Evolutionary conservation across 2,329 filamentous ascomycete genomes (phyloP), one percentile per base, ranked within the genome.

Genomic region (Pyrenophora graminea): DNA sequence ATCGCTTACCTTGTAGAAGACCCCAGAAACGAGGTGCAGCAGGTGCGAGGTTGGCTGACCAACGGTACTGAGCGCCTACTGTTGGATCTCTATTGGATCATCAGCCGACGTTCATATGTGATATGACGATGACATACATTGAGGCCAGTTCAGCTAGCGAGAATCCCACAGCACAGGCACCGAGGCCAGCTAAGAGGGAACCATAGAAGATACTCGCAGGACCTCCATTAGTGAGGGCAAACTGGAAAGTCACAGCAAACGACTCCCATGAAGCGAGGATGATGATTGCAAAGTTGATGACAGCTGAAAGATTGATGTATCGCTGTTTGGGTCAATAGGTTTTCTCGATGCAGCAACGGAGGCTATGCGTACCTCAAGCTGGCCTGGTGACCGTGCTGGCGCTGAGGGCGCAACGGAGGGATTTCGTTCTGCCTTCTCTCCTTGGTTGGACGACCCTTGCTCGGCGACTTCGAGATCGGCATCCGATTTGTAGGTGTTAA

Each of bases 51-150:
- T 58, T 64, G 4, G 62, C 65, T 6, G 66, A 64, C 67, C 67
- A 71, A 2, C 65, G 61, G 40, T 71, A 71, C 40, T 71, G 67
- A 2, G 68, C 68, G 25, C 68, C 68, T 19, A 69, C 66, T 2
- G 64, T 68, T 8, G 68, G 67, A 43, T 66, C 64, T 27, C 66
- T 70, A 25, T 25, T n/a, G 2, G 3, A 30, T 0, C 5, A 25
- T 55, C 13, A 50, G 42, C 31, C 6, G 39, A 18, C 30, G 10
- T 10, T 15, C 9, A 12, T 19, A 9, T 25, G 3, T 9, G 7
- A 4, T n/a, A 12, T 5, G 9, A 12, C 10, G 2, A 7, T 9
- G 50, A 45, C 57, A 31, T 49, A 70, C 67, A 70, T 70, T 1
- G 66, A 69, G 9, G 68, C 67, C 27, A 70, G 23, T 43, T 70